These are phyloP conservation scores for Apiospora aurea DNA, from an alignment of 2,329 filamentous ascomycete genomes.

Conservation along the genomic window DNA sequence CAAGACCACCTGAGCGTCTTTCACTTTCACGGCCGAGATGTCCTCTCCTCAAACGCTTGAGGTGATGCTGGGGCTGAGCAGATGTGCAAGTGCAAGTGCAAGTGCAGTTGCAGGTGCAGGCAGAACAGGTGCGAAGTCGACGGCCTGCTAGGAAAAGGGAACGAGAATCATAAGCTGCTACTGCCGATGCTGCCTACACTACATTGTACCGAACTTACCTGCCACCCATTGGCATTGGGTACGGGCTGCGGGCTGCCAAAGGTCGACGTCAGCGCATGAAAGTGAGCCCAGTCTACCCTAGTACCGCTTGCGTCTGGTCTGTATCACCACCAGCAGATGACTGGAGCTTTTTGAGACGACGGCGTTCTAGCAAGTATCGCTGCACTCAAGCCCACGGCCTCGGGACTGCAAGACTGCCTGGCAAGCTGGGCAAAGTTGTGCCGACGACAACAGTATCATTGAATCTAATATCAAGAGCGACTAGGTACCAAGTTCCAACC, in stretches of 20 bases:
- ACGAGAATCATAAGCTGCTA: not conserved
- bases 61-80: constrained; percentile 10
- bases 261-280: constrained; percentile 60
- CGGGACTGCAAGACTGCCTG: not conserved
- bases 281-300: constrained; percentile 20
- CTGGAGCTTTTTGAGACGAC: constrained; percentile 20
- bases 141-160: constrained; percentile 5
- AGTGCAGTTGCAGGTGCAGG: not conserved
- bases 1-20: not conserved
- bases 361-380: not conserved
- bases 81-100: not conserved
- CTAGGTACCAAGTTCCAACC: not conserved
- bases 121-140: constrained; percentile 6
- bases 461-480: not conserved
- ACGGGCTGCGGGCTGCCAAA: constrained; percentile 28
- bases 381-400: not conserved
- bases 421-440: not conserved
- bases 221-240: constrained; percentile 3
- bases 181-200: not conserved
- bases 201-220: not conserved
- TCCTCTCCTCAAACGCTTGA: constrained; percentile 7
- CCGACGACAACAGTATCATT: not conserved
- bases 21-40: constrained; percentile 1
- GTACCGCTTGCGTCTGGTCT: not conserved
- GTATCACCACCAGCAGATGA: constrained; percentile 1